phyloP scores from a whole-genome alignment of 148 eudicot species.

The Pharnaceum exiguum region DNA sequence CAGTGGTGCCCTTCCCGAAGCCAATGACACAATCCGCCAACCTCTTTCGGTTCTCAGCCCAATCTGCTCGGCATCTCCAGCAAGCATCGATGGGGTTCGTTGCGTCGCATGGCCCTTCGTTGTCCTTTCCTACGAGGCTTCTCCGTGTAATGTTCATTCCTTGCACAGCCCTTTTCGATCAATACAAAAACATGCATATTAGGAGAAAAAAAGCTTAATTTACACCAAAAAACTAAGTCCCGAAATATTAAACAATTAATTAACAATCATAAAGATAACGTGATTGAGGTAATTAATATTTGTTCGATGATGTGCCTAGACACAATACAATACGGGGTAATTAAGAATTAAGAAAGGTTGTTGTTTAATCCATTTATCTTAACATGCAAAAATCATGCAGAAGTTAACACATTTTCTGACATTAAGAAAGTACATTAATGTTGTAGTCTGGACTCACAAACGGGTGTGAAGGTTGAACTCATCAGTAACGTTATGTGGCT shows the following conservation, averaged over 20 bases:
- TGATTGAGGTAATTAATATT: no score
- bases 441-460: slow-evolving; percentile 44
- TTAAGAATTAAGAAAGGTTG: no score
- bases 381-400: no score
- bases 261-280: background rate
- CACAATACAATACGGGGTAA: no score
- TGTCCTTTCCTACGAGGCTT: slow-evolving; percentile 17
- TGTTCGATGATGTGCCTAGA: no score
- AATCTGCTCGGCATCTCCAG: slow-evolving; percentile 60
- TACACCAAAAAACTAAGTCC: background rate
- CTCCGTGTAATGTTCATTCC: slow-evolving; percentile 35
- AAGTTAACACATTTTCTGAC: no score
- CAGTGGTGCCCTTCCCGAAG: slow-evolving; percentile 52
- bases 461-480: slow-evolving; percentile 31
- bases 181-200: background rate
- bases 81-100: slow-evolving; percentile 71
- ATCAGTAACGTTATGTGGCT: slow-evolving; percentile 33
- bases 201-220: background rate
- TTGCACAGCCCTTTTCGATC: slow-evolving; percentile 16
- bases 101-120: slow-evolving; percentile 31
- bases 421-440: no score
- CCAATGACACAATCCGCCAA: slow-evolving; percentile 57
- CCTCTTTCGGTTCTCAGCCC: slow-evolving; percentile 43
- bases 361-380: no score
- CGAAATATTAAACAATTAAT: background rate